These are phyloP conservation scores for Zygosaccharomyces lentus DNA, from an alignment of 805 yeast species.

Conservation along the genomic window DNA sequence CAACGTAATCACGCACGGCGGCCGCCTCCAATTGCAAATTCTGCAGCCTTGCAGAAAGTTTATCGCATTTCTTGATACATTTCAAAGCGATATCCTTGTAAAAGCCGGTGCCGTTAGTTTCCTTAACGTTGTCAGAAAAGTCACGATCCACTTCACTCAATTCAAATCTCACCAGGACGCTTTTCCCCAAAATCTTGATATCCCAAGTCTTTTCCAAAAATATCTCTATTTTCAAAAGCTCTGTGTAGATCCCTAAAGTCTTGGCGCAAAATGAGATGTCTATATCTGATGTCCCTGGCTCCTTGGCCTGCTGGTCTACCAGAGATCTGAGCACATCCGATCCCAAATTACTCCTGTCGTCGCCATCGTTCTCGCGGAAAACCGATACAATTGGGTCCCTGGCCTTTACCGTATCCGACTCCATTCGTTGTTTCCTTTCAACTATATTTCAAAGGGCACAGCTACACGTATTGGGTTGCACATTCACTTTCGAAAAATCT, in stretches of 20 bases:
- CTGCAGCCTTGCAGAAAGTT: constrained; percentile 21
- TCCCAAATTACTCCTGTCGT: constrained; percentile 3
- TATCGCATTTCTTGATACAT: constrained; percentile 49
- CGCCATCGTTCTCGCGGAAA: constrained; percentile 4
- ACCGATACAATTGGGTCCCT: constrained; percentile 14
- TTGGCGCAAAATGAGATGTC: constrained; percentile 25
- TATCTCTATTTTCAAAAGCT: constrained; percentile 27
- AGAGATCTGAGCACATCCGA: constrained; percentile 7
- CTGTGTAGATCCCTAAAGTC: constrained; percentile 28
- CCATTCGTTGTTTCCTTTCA: background rate
- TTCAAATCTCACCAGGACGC: constrained; percentile 29
- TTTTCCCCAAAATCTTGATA: constrained; percentile 28
- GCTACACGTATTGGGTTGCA: background rate
- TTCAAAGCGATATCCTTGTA: constrained; percentile 52
- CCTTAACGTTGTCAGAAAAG: background rate
- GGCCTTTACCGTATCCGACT: constrained; percentile 1
- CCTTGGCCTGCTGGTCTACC: constrained; percentile 9
- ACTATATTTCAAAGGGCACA: background rate
- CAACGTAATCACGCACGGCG: constrained; percentile 16
- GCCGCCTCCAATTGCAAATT: constrained; percentile 15
- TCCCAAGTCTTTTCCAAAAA: constrained; percentile 34
- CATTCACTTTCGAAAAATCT: constrained; percentile 1
- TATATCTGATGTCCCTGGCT: constrained; percentile 4
- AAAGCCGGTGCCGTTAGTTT: constrained; percentile 34
- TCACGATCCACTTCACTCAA: constrained; percentile 10